Evolutionary conservation across 257 asterid species (phyloP), one percentile per base, ranked within the genome.

Genomic region (Lycium barbarum): DNA sequence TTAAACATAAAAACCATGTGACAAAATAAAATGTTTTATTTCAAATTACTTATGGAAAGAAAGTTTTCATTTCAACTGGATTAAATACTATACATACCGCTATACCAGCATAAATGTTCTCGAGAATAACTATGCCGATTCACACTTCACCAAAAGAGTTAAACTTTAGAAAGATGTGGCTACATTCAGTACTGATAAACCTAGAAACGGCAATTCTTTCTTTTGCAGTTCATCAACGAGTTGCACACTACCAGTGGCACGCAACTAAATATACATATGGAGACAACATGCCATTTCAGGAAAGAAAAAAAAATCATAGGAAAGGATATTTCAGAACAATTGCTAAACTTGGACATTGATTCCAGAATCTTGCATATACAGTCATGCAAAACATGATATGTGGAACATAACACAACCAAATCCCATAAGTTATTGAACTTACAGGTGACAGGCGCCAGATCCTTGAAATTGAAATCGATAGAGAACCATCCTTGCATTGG

Each of bases 401-500:
- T 26, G 71, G 71, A 63, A 22, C 71, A 74, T 49, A 74, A 59
- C 36, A 49, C 12, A 49, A 49, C 1, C 54, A 49, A 49, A 49
- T 49, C 11, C 13, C 68, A 20, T 62, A 62, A 62, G 35, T 62
- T 62, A 62, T 6, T 49, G 54, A 85, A 90, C 98, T 90, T 88
- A 94, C 98, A 6, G 78, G 20, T 58, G 85, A 94, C 84, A 51
- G 2, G 3, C 57, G 72, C 72, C 45, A 92, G 89, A 43, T 94
- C 92, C 9, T 86, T 35, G n/a, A 86, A 79, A 74, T 89, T 90
- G 85, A 88, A 94, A 93, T 94, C 97, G 67, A 71, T 83, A 43
- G 95, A 83, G 88, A 94, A 94, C 90, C 90, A 93, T 89, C 97
- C 98, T 13, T 5, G 47, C 12, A 73, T 84, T 67, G 91, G 33